Base-by-base conservation (phyloP, 257 asterid genomes). In the Lithospermum erythrorhizon region DNA sequence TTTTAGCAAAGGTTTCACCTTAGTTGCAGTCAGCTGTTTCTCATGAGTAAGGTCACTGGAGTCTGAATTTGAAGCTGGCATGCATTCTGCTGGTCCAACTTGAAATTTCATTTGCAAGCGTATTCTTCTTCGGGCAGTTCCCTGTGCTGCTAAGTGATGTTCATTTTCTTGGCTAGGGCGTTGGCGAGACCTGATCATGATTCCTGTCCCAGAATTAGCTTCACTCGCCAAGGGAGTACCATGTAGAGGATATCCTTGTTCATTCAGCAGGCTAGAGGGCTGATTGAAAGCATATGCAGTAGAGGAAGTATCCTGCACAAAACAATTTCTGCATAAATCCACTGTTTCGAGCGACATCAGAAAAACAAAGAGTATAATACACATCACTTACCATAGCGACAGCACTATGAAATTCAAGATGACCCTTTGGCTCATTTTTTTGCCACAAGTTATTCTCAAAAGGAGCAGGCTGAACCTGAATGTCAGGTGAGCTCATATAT, bases 111-210 rank as follows among this genome's bases (percentile, higher is more conserved):
- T 57, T 73, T 66, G 74, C 48, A 87, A 63, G 53, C 87, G 95
- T 47, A 93, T 45, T 79, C 96, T 89, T 81, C 78, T 82, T 3
- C 73, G 65, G 22, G 96, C 95, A 62, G 78, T 75, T 64, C 99
- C 99, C n/a, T 79, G 94, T 0, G 41, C 29, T 20, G 51, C 58
- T 23, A 60, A 8, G 52, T 55, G 68, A 37, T 62, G 70, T 18
- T 45, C 55, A 47, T 15, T 52, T 9, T 69, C 24, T 60, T 55
- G 72, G 22, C 58, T 76, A 27, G 64, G 75, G 45, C 10, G 21
- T 48, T 24, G 75, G 27, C 91, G 90, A 47, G 68, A 7, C 78
- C 86, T 80, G 24, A 79, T 6, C 63, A 57, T 70, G 51, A 93
- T 85, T 75, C 87, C 95, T 57, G 93, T 68, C 65, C 81, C 83